Evolutionary conservation across 2,329 filamentous ascomycete species (phyloP), one percentile per base, ranked within the genome.

Genomic region (Talaromyces islandicus): DNA sequence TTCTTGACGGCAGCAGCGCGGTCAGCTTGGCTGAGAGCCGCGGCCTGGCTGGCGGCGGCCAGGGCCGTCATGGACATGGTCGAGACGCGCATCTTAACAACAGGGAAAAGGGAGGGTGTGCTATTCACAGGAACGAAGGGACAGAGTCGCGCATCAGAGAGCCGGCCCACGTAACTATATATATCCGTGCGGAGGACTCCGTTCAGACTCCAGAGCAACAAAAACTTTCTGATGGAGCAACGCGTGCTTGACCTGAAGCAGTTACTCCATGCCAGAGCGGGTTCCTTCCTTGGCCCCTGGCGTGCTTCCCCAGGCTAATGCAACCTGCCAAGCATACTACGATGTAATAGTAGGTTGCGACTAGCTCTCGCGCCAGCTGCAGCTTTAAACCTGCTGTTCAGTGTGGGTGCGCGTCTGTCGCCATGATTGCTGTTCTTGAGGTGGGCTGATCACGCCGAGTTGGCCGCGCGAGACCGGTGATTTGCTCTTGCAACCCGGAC

Each of bases 1-100:
- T 85, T 82, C 70, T 85, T 88, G 57, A 92, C 84, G 1, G 85
- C 84, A 54, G 80, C 78, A 12, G 86, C 82, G 65, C 85, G 73
- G 9, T 62, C 59, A 1, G 62, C 54, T 53, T 51, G 56, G 7
- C 46, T 60, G 35, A 63, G 59, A 2, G 70, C 69, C 14, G 65
- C 59, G 19, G 65, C 59, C 21, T 65, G 66, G 53, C 65, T 63
- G 51, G 65, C 62, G 10, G 73, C 60, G 60, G 67, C 57, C 59
- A 72, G 54, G 4, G 46, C 57, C 54, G 57, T 27, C 46, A 62
- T 53, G 24, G 53, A 62, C 27, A 57, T 27, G 14, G 46, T 32
- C 54, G 53, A 56, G 19, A 62, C 46, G n/a, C 60, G 60, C 60
- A 62, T 62, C 17, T 19, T 57, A 46, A 57, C n/a, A 51, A 41